A percentile compares a stretch with the other conserved stretches of the same genome.
phyloP scores from a whole-genome alignment of 805 yeast species.

The Starmerella davenportii region DNA sequence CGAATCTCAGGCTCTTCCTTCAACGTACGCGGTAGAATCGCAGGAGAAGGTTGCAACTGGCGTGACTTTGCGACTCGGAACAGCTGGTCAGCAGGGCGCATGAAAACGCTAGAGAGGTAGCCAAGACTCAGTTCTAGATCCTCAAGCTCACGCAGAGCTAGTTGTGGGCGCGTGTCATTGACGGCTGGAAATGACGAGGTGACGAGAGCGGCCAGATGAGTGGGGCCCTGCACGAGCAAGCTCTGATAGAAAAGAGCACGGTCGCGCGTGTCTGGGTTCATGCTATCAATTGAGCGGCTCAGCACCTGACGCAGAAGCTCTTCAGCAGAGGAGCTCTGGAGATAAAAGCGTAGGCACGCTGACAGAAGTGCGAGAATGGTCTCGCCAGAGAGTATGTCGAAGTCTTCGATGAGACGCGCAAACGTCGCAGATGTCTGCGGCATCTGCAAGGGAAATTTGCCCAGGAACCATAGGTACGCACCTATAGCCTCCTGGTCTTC shows the following conservation, averaged over 20 bases:
- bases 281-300: constrained; percentile 50
- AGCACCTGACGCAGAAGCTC: constrained; percentile 39
- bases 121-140: constrained; percentile 74
- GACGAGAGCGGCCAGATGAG: constrained; percentile 34
- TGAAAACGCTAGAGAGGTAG: constrained; percentile 60
- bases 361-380: constrained; percentile 63
- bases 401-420: constrained; percentile 29
- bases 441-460: constrained; percentile 42
- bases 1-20: constrained; percentile 1
- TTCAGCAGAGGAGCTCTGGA: constrained; percentile 39
- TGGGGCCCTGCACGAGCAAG: constrained; percentile 32
- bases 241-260: constrained; percentile 79
- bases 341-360: constrained; percentile 51
- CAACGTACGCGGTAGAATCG: constrained; percentile 14
- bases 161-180: constrained; percentile 24
- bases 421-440: constrained; percentile 27
- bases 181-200: constrained; percentile 38
- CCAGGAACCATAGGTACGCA: constrained; percentile 69
- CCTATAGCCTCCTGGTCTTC: constrained; percentile 54
- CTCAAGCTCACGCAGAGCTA: constrained; percentile 32
- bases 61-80: constrained; percentile 32
- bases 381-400: constrained; percentile 46
- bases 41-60: constrained; percentile 14
- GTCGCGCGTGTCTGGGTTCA: constrained; percentile 74
- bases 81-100: constrained; percentile 68